Percentiles rank a stretch among this genome's conserved stretches.
phyloP scores from a whole-genome alignment of 768 basidiomycete genomes.

The Jaapia argillacea region DNA sequence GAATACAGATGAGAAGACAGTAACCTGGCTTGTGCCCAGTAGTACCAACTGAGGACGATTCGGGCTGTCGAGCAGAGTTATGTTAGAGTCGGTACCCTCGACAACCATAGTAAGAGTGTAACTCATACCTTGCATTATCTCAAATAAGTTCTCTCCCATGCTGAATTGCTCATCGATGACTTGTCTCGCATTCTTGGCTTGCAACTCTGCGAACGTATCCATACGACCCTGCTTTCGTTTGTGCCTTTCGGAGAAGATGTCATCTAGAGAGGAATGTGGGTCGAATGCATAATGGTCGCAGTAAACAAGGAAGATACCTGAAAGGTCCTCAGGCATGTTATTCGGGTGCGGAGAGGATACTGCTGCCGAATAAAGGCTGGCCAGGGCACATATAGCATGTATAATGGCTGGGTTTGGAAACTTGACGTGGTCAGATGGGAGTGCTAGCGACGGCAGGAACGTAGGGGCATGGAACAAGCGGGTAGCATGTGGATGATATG shows the following conservation, averaged over 20 bases:
- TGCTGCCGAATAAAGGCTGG: slow-evolving; percentile 66
- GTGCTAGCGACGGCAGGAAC: slow-evolving; percentile 53
- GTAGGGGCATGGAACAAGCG: slow-evolving; percentile 59
- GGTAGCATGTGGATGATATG: slow-evolving; percentile 62
- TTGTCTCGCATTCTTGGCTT: slow-evolving; percentile 8
- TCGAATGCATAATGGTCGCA: background rate
- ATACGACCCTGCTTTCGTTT: slow-evolving; percentile 5
- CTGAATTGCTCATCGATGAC: slow-evolving; percentile 7
- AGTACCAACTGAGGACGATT: background rate
- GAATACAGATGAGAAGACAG: background rate
- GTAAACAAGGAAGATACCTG: slow-evolving; percentile 1
- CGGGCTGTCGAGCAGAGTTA: background rate
- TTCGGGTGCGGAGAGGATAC: slow-evolving; percentile 46
- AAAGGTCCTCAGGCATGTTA: slow-evolving; percentile 30
- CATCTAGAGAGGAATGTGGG: slow-evolving; percentile 6
- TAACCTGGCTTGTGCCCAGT: background rate
- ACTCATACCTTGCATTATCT: slow-evolving; percentile 8
- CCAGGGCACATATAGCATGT: slow-evolving; percentile 81
- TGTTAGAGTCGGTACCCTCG: too few species aligned
- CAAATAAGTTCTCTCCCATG: slow-evolving; percentile 6
- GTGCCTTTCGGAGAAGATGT: slow-evolving; percentile 12
- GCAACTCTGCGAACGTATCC: slow-evolving; percentile 13
- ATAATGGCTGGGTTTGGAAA: slow-evolving; percentile 67
- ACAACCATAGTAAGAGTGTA: background rate
- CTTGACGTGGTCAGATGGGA: slow-evolving; percentile 58